Percentiles rank a stretch among this genome's conserved stretches.
phyloP scores from a whole-genome alignment of 192 early-diverging fungal genomes.

The Thamnidium elegans region DNA sequence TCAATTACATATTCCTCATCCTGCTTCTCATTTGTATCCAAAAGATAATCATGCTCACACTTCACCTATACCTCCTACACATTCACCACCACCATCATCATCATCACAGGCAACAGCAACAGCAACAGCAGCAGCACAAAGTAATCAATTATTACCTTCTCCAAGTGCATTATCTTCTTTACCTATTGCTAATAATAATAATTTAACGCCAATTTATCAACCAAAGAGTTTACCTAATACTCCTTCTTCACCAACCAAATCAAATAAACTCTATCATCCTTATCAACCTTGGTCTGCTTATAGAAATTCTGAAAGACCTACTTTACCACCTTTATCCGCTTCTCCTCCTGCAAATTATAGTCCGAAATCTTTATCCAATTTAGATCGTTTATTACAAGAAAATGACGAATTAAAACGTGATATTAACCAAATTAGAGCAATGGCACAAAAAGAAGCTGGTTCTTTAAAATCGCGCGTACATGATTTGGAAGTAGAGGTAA shows the following conservation, averaged over 20 bases:
- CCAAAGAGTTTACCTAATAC: constrained; percentile 8
- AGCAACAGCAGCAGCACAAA: too few relatives aligned
- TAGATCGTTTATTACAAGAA: constrained; percentile 6
- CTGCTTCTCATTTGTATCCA: constrained; percentile 12
- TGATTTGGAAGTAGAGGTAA: constrained; percentile 22
- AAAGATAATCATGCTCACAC: constrained; percentile 6
- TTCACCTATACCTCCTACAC: not conserved
- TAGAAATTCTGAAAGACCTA: constrained; percentile 3
- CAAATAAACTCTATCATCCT: not conserved
- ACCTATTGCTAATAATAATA: constrained; percentile 4
- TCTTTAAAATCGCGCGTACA: constrained; percentile 10
- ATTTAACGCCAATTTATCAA: constrained; percentile 7
- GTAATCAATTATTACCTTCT: constrained; percentile 8
- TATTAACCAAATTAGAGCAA: constrained; percentile 11
- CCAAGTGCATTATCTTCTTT: constrained; percentile 15
- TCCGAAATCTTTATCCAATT: not conserved
- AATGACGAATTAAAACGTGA: constrained; percentile 16
- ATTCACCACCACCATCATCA: constrained; percentile 8
- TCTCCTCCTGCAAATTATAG: not conserved
- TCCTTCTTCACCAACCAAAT: constrained; percentile 10
- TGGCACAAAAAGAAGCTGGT: constrained; percentile 5
- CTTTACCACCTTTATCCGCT: constrained; percentile 1
- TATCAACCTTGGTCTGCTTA: constrained; percentile 14
- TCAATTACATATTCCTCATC: constrained; percentile 15
- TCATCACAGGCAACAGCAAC: not conserved